Conservation (phyloP, 352 stramenopile species). For the Phytopythium ostracodes region DNA sequence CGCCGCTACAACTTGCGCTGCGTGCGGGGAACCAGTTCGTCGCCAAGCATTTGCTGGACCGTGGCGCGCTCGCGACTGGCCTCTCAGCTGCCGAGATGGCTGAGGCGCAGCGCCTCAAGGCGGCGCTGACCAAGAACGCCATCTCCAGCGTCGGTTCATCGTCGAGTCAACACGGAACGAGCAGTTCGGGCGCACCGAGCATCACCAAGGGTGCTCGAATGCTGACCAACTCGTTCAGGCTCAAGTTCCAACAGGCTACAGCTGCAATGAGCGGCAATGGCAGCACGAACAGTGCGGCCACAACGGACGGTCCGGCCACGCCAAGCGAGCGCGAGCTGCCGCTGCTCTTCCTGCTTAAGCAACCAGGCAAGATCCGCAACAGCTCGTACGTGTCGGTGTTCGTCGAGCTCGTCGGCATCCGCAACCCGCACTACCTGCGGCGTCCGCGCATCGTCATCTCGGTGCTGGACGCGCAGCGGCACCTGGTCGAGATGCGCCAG, state of each 20-base stretch:
- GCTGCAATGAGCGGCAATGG: neutral
- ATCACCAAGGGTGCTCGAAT: conserved; percentile 2
- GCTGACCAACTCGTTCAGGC: conserved; percentile 5
- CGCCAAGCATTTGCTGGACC: conserved; percentile 53
- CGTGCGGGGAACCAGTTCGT: conserved; percentile 42
- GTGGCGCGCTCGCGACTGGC: conserved; percentile 35
- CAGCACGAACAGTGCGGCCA: conserved; percentile 3
- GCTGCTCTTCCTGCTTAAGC: conserved; percentile 67
- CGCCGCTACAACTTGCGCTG: conserved; percentile 53
- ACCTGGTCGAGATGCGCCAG: conserved; percentile 75
- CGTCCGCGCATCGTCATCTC: conserved; percentile 69
- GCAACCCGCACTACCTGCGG: conserved; percentile 42
- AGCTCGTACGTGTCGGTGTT: conserved; percentile 84
- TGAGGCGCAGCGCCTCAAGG: conserved; percentile 49
- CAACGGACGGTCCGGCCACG: conserved; percentile 1
- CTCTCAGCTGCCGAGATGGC: conserved; percentile 38
- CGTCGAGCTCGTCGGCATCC: conserved; percentile 64
- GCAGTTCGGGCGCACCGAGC: conserved; percentile 11
- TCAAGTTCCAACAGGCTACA: conserved; percentile 2
- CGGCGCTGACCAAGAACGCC: conserved; percentile 44
- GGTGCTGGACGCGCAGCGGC: conserved; percentile 56
- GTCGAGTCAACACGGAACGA: conserved; percentile 6
- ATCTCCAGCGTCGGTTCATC: conserved; percentile 39
- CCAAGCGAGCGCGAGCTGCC: conserved; percentile 28
- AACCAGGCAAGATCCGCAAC: conserved; percentile 63